phyloP scores from a whole-genome alignment of 2,329 filamentous ascomycete genomes.

The Pestalotiopsis sp. region DNA sequence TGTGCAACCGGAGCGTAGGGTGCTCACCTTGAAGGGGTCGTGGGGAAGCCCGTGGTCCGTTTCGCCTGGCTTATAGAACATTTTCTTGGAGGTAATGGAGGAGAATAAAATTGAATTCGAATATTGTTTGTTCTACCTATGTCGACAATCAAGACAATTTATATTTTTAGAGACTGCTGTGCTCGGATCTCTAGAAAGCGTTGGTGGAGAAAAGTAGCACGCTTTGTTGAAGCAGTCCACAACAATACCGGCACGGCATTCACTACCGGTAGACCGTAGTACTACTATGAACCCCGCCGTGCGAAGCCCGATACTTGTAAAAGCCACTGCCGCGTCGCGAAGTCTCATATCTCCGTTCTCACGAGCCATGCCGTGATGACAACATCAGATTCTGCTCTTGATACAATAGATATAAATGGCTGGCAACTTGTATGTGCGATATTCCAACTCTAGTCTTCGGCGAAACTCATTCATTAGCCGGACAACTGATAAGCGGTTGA shows the following conservation, averaged over 20 bases:
- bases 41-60: constrained; percentile 13
- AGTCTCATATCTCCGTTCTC: no score
- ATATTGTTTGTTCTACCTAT: neutral
- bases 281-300: no score
- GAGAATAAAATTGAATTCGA: no score
- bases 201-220: neutral
- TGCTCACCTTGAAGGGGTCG: constrained; percentile 28
- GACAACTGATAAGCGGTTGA: no score
- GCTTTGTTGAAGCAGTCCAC: neutral
- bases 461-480: no score
- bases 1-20: neutral
- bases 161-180: neutral
- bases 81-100: neutral
- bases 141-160: neutral
- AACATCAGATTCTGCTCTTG: neutral
- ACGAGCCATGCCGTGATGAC: no score
- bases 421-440: no score
- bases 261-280: neutral
- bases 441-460: no score
- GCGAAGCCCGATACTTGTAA: no score
- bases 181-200: neutral
- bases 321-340: no score
- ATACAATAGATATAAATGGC: neutral
- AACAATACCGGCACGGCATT: neutral
- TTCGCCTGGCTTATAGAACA: constrained; percentile 17